These are phyloP conservation scores for Brassica balearica DNA, from an alignment of 441 rosid species.

Conservation along the genomic window DNA sequence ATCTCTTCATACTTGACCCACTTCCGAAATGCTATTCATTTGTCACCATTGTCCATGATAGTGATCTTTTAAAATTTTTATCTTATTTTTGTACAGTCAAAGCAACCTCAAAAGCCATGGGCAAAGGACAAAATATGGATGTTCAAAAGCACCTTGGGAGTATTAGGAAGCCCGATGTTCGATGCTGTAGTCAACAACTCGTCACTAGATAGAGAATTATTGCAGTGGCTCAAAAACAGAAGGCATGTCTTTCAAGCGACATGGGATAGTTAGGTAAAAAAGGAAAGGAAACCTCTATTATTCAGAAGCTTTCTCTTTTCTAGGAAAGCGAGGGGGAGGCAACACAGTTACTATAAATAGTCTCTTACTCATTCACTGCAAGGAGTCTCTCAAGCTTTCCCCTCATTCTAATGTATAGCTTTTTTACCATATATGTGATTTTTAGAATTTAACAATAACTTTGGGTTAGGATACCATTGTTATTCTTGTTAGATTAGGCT, in stretches of 20 bases:
- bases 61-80: background rate
- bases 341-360: constrained; percentile 35
- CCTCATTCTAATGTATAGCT: constrained; percentile 81
- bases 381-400: constrained; percentile 33
- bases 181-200: constrained; percentile 65
- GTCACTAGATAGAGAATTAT: constrained; percentile 76
- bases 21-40: constrained; percentile 16
- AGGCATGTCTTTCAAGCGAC: constrained; percentile 64
- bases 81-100: constrained; percentile 63
- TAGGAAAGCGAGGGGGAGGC: constrained; percentile 48
- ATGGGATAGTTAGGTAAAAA: constrained; percentile 76
- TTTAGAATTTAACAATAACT: constrained; percentile 32
- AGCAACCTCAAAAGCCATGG: constrained; percentile 91
- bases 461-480: constrained; percentile 43
- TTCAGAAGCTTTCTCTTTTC: constrained; percentile 49
- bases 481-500: constrained; percentile 39
- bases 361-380: constrained; percentile 23
- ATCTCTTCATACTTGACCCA: constrained; percentile 26
- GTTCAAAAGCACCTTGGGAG: constrained; percentile 58
- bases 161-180: constrained; percentile 94
- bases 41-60: constrained; percentile 15
- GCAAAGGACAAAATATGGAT: constrained; percentile 96
- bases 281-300: constrained; percentile 40
- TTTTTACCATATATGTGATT: constrained; percentile 44
- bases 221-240: constrained; percentile 90